Evolutionary conservation across 441 rosid species (phyloP).

Genomic region (Gossypium lobatum): DNA sequence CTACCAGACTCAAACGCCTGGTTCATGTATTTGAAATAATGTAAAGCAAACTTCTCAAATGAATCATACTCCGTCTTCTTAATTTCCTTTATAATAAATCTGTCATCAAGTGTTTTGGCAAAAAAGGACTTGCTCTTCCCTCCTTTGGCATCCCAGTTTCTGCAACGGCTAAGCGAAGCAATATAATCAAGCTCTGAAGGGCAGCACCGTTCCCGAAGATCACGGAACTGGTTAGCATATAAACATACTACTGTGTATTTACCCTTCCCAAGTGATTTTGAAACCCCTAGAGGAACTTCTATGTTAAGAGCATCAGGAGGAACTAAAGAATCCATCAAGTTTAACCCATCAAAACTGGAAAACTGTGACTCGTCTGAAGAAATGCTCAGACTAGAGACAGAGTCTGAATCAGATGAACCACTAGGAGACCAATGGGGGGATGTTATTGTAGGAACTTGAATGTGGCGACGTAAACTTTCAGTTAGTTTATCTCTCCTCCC

Average conservation of each 20-base stretch:
- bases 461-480: slow-evolving; percentile 27
- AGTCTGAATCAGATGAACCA: slow-evolving; percentile 56
- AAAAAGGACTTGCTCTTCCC: slow-evolving; percentile 91
- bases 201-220: slow-evolving; percentile 62
- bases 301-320: slow-evolving; percentile 43
- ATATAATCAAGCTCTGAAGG: slow-evolving; percentile 78
- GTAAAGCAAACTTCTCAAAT: slow-evolving; percentile 73
- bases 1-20: slow-evolving; percentile 66
- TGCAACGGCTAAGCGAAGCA: slow-evolving; percentile 84
- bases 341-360: slow-evolving; percentile 75
- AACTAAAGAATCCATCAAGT: slow-evolving; percentile 54
- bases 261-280: slow-evolving; percentile 61
- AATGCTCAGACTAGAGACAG: slow-evolving; percentile 28
- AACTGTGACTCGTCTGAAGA: slow-evolving; percentile 54
- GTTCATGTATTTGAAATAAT: slow-evolving; percentile 80
- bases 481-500: slow-evolving; percentile 29
- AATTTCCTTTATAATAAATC: slow-evolving; percentile 92
- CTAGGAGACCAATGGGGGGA: slow-evolving; percentile 51
- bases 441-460: slow-evolving; percentile 35
- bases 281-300: slow-evolving; percentile 63
- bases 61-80: slow-evolving; percentile 91
- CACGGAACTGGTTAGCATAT: slow-evolving; percentile 71
- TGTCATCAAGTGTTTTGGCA: slow-evolving; percentile 81
- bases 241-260: slow-evolving; percentile 75
- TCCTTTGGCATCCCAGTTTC: slow-evolving; percentile 94